These are phyloP conservation scores for Mucor velutinosus DNA, from an alignment of 371 early-diverging fungal species.

Conservation along the genomic window DNA sequence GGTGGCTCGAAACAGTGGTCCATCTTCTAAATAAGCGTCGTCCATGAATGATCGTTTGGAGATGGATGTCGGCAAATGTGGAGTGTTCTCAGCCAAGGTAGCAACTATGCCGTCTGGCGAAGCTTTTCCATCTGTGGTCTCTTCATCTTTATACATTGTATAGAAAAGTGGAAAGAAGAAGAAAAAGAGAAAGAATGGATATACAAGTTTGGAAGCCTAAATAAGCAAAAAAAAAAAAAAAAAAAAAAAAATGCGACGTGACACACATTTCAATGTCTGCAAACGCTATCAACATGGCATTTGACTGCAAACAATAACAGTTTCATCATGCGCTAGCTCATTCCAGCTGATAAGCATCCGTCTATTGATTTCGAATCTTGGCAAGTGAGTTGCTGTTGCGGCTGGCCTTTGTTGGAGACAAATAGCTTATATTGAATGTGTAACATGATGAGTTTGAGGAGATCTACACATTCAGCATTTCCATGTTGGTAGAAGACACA, in stretches of 20 bases:
- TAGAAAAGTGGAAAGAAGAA: background rate
- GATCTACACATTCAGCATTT: background rate
- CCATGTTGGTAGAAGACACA: background rate
- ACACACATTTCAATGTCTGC: background rate
- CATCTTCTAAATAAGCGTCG: constrained; percentile 56
- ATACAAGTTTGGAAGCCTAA: background rate
- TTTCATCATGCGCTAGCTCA: background rate
- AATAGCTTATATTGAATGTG: background rate
- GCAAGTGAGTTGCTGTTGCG: background rate
- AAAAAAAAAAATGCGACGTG: background rate
- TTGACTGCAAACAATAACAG: background rate
- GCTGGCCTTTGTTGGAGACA: background rate
- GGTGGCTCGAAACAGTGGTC: constrained; percentile 62
- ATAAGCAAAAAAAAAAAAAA: background rate
- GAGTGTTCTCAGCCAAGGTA: background rate
- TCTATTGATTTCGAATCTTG: background rate
- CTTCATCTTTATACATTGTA: background rate
- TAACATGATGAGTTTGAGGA: background rate
- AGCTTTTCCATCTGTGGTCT: background rate
- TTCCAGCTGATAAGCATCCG: background rate
- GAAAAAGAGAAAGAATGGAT: background rate
- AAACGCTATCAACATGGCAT: background rate
- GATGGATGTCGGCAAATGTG: background rate
- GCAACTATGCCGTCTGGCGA: background rate
- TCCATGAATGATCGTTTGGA: background rate